Conservation (phyloP, 2,329 filamentous ascomycete species). For the Ramularia collo-cygni region DNA sequence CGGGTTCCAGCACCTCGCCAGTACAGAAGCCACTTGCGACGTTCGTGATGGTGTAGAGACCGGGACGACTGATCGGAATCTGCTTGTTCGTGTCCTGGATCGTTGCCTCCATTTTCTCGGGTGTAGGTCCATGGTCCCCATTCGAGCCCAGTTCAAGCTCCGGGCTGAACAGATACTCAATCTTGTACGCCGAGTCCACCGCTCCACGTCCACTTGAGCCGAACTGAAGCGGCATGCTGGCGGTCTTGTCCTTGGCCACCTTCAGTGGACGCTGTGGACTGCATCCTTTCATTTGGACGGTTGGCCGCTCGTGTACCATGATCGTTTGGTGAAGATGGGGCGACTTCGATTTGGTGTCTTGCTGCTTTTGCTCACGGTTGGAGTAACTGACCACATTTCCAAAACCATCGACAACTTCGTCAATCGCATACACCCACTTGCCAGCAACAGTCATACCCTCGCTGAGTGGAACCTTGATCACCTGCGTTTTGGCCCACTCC, state of each 20-base stretch:
- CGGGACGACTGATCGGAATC: slow-evolving; percentile 65
- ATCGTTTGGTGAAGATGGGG: slow-evolving; percentile 65
- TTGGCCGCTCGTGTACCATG: slow-evolving; percentile 78
- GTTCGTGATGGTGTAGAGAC: slow-evolving; percentile 77
- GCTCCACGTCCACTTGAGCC: slow-evolving; percentile 53
- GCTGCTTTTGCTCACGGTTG: slow-evolving; percentile 60
- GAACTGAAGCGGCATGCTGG: slow-evolving; percentile 65
- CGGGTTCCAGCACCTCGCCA: slow-evolving; percentile 86
- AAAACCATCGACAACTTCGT: slow-evolving; percentile 85
- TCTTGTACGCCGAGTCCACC: slow-evolving; percentile 58
- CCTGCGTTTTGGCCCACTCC: slow-evolving; percentile 72
- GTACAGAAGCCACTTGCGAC: slow-evolving; percentile 74
- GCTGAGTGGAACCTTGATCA: slow-evolving; percentile 74
- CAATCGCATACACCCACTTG: slow-evolving; percentile 81
- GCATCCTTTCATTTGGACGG: slow-evolving; percentile 64
- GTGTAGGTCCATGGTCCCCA: slow-evolving; percentile 60
- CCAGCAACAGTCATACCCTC: slow-evolving; percentile 77
- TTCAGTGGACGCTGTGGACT: slow-evolving; percentile 74
- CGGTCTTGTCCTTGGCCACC: slow-evolving; percentile 66
- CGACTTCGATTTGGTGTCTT: slow-evolving; percentile 39
- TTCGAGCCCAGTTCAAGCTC: slow-evolving; percentile 61
- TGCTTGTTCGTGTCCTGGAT: slow-evolving; percentile 57
- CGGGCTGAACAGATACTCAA: slow-evolving; percentile 78
- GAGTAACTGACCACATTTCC: slow-evolving; percentile 79
- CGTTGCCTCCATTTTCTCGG: slow-evolving; percentile 51